Conservation (phyloP, 1,139 yeast genomes). For the Suhomyces terraborum region DNA sequence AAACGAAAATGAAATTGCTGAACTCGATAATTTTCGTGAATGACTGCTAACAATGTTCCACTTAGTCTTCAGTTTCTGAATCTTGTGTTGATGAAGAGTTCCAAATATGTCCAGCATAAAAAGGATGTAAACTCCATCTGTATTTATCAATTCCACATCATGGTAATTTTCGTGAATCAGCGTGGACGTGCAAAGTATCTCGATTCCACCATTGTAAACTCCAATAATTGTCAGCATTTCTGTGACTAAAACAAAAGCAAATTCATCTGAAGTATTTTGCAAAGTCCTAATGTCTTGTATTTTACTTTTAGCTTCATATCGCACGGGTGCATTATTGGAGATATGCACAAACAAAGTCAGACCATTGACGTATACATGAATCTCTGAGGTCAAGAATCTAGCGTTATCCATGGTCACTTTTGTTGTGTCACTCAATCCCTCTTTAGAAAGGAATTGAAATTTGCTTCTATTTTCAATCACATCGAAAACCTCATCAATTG, state of each 20-base stretch:
- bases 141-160: not conserved
- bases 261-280: not conserved
- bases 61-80: not conserved
- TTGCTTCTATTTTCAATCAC: not conserved
- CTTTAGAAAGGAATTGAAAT: not conserved
- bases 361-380: not conserved
- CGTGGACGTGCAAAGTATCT: not conserved
- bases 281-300: not conserved
- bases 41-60: not conserved
- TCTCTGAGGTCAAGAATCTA: not conserved
- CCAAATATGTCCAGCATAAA: constrained; percentile 8
- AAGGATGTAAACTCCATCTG: not conserved
- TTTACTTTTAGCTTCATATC: not conserved
- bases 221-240: not conserved
- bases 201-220: not conserved
- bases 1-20: not conserved
- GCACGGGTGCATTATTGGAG: not conserved
- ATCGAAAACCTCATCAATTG: not conserved
- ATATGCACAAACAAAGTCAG: not conserved
- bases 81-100: constrained; percentile 2
- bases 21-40: not conserved
- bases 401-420: not conserved
- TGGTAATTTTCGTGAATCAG: not conserved
- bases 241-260: not conserved
- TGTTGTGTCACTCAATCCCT: not conserved